Percentiles rank a stretch among this genome's conserved stretches.
These are phyloP conservation scores for Botrytis squamosa DNA, from an alignment of 2,329 filamentous ascomycete genomes.

Conservation along the genomic window DNA sequence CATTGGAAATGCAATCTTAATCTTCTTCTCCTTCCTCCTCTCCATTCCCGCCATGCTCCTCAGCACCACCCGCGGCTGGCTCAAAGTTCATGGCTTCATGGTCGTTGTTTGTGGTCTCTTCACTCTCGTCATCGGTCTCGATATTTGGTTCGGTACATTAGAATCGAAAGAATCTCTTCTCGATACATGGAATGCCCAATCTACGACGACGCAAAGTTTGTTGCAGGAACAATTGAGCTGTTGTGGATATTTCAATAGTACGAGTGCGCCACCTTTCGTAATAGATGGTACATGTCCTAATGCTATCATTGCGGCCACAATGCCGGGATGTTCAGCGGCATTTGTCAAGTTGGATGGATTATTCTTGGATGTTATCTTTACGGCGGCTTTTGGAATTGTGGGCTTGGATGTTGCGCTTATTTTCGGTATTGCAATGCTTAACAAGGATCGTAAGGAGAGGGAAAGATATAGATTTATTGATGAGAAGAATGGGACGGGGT, in stretches of 20 bases:
- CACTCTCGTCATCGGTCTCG: conserved; percentile 63
- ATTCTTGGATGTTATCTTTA: conserved; percentile 75
- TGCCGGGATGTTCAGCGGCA: conserved; percentile 66
- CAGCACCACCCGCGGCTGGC: conserved; percentile 62
- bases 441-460: conserved; percentile 78
- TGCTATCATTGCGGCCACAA: conserved; percentile 66
- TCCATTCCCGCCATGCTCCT: conserved; percentile 71
- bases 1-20: conserved; percentile 69
- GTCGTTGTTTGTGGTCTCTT: conserved; percentile 61
- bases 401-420: conserved; percentile 53
- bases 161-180: conserved; percentile 62
- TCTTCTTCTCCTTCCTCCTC: conserved; percentile 67
- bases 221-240: conserved; percentile 75
- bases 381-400: conserved; percentile 75
- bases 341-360: conserved; percentile 68
- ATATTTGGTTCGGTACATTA: conserved; percentile 72
- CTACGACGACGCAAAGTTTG: conserved; percentile 59
- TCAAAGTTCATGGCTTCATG: conserved; percentile 68
- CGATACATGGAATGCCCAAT: conserved; percentile 59
- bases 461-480: conserved; percentile 78
- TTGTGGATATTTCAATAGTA: conserved; percentile 76
- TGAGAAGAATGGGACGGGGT: conserved; percentile 65
- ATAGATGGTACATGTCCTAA: conserved; percentile 67
- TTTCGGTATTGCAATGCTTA: conserved; percentile 69
- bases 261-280: conserved; percentile 66